Evolutionary conservation across 2,329 filamentous ascomycete species (phyloP).

Genomic region (Thermothelomyces thermophilus): DNA sequence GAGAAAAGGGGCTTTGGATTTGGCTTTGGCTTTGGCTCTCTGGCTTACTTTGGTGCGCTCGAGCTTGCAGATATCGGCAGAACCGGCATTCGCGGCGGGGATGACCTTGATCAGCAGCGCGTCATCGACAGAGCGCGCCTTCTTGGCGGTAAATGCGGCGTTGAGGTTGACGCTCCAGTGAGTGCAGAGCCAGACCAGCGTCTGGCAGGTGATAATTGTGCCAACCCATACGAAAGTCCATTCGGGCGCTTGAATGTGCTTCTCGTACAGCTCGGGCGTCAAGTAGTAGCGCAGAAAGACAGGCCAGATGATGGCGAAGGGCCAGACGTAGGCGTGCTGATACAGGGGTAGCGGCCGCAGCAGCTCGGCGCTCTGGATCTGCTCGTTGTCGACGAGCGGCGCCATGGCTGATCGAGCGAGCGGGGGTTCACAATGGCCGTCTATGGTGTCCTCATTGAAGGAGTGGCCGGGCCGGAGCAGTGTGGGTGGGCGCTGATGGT

Average conservation of each 20-base stretch:
- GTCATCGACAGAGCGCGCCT: conserved; percentile 61
- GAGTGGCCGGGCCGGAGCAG: neutral
- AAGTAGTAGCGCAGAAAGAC: conserved; percentile 85
- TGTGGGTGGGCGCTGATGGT: neutral
- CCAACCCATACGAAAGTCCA: conserved; percentile 97
- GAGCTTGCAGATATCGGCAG: conserved; percentile 79
- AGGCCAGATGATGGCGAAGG: conserved; percentile 87
- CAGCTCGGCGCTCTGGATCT: conserved; percentile 82
- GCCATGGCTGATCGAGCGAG: conserved; percentile 44
- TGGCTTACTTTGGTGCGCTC: conserved; percentile 61
- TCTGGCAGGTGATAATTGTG: conserved; percentile 79
- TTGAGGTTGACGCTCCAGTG: conserved; percentile 93
- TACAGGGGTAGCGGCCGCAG: conserved; percentile 77
- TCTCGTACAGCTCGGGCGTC: conserved; percentile 74
- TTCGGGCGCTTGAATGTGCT: conserved; percentile 86
- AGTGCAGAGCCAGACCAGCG: conserved; percentile 87
- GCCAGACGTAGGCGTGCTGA: conserved; percentile 87
- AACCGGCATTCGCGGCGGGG: conserved; percentile 80
- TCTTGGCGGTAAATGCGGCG: conserved; percentile 71
- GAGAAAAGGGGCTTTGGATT: neutral
- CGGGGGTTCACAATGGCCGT: neutral
- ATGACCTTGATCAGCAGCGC: conserved; percentile 89
- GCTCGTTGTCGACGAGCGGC: conserved; percentile 76
- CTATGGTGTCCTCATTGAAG: conserved; percentile 16
- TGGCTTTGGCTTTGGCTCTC: no score